phyloP scores from a whole-genome alignment of 805 yeast genomes.

The Candida orba region DNA sequence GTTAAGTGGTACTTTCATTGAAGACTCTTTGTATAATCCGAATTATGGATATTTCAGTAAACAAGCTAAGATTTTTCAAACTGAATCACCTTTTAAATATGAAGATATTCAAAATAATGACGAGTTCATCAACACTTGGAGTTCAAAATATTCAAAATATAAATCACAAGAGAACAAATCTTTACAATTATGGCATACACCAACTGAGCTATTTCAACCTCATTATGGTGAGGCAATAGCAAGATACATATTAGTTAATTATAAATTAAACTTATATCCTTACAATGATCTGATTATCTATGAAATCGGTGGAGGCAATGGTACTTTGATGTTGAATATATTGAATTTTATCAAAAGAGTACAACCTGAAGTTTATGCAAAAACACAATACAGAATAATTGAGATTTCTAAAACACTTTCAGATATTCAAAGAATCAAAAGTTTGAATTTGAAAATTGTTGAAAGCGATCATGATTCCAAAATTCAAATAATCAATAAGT shows the following conservation, averaged over 20 bases:
- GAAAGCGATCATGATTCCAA: constrained; percentile 43
- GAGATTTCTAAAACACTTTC: constrained; percentile 19
- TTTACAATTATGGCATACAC: constrained; percentile 82
- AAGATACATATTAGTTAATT: constrained; percentile 64
- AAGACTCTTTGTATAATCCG: constrained; percentile 78
- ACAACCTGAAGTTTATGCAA: constrained; percentile 67
- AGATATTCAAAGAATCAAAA: constrained; percentile 22
- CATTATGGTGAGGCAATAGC: constrained; percentile 84
- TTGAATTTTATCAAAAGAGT: constrained; percentile 52
- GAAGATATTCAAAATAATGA: constrained; percentile 52
- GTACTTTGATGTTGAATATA: constrained; percentile 73
- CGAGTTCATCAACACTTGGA: constrained; percentile 65
- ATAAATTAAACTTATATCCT: constrained; percentile 60
- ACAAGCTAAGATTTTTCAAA: constrained; percentile 71
- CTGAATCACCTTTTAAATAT: constrained; percentile 58
- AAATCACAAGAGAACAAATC: constrained; percentile 25
- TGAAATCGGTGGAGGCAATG: constrained; percentile 90
- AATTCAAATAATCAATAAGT: constrained; percentile 61
- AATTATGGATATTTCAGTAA: constrained; percentile 74
- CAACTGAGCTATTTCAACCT: constrained; percentile 80
- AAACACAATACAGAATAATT: constrained; percentile 44
- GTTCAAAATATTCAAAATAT: constrained; percentile 49
- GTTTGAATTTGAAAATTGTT: constrained; percentile 7
- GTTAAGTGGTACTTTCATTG: constrained; percentile 76
- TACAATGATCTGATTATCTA: constrained; percentile 67